Evolutionary conservation across 164 flowering plant species (phyloP).

Genomic region (Aristolochia fimbriata): DNA sequence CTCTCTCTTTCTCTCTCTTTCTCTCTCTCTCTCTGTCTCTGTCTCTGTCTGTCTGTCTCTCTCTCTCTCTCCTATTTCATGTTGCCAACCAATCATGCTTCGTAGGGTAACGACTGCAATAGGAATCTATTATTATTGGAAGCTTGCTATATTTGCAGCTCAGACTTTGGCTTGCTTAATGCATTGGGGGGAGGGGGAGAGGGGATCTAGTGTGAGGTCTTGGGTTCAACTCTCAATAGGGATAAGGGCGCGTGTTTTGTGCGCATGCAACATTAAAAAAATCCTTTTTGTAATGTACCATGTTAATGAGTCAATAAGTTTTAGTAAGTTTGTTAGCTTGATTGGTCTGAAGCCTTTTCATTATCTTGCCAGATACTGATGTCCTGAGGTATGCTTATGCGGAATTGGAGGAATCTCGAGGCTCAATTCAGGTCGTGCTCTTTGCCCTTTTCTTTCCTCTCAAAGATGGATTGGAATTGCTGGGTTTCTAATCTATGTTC

Average conservation of each 20-base stretch:
- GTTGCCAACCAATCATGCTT: background rate
- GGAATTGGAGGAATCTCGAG: conserved; percentile 94
- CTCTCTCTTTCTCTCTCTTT: background rate
- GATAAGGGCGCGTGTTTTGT: no score
- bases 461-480: no score
- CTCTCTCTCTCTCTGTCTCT: no score
- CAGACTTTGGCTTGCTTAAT: no score
- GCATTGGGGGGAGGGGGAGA: no score
- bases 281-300: background rate
- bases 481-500: background rate
- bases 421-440: conserved; percentile 59
- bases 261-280: no score
- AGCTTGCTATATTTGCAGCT: background rate
- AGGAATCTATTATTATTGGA: background rate
- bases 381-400: conserved; percentile 91
- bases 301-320: background rate
- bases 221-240: no score
- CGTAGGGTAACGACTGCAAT: no score
- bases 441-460: no score
- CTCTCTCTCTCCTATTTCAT: conserved; percentile 1
- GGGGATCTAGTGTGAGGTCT: no score
- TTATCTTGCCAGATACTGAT: conserved; percentile 46
- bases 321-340: background rate
- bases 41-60: background rate
- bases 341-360: background rate